phyloP scores from a whole-genome alignment of 768 basidiomycete genomes.

The Trametes cinnabarina region DNA sequence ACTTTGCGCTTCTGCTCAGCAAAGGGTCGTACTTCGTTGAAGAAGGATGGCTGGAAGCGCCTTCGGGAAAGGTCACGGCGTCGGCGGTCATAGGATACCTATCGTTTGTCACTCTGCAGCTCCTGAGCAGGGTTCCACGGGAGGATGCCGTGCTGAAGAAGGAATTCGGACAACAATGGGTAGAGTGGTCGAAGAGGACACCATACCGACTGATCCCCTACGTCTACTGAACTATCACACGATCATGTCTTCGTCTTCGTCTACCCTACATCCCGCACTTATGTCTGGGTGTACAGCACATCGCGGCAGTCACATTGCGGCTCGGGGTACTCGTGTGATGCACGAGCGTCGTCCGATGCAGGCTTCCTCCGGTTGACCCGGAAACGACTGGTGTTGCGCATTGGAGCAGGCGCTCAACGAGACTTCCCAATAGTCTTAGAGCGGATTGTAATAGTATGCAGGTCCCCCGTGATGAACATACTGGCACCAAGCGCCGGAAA shows the following conservation, averaged over 20 bases:
- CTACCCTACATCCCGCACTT: too few relatives aligned
- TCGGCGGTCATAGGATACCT: neutral
- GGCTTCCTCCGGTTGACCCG: neutral
- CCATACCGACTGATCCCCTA: slow-evolving; percentile 6
- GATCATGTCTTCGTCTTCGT: too few relatives aligned
- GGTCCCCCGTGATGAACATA: too few relatives aligned
- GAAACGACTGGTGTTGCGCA: too few relatives aligned
- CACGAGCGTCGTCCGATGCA: too few relatives aligned
- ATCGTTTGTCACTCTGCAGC: neutral
- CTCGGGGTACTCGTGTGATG: too few relatives aligned
- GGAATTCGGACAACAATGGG: slow-evolving; percentile 9
- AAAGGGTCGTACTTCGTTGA: neutral
- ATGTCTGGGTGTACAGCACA: too few relatives aligned
- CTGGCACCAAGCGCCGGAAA: too few relatives aligned
- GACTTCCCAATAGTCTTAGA: too few relatives aligned
- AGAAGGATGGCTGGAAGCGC: neutral
- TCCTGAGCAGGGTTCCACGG: neutral
- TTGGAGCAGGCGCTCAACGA: too few relatives aligned
- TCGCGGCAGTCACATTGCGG: too few relatives aligned
- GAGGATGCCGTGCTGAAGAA: slow-evolving; percentile 9
- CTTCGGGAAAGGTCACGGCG: neutral
- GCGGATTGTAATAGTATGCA: too few relatives aligned
- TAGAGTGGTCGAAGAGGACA: neutral
- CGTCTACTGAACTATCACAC: neutral
- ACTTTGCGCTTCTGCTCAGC: neutral